A percentile compares a stretch with the other conserved stretches of the same genome.
Conservation (phyloP, 2,329 filamentous ascomycete genomes). For the Fusarium keratoplasticum region DNA sequence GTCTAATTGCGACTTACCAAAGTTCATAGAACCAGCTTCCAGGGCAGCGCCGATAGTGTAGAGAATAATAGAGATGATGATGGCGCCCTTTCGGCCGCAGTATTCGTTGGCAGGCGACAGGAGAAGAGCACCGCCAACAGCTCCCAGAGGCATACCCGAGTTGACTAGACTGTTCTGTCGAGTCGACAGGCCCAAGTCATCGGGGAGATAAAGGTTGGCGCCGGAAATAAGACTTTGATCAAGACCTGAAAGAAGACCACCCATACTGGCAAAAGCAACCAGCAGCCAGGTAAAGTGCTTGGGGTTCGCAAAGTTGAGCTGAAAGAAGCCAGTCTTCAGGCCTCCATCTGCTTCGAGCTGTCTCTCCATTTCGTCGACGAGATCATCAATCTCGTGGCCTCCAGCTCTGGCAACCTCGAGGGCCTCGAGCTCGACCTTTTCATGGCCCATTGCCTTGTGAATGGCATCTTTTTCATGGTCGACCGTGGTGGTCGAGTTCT, state of each 20-base stretch:
- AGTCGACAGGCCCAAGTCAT: constrained; percentile 65
- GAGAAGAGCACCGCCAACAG: constrained; percentile 76
- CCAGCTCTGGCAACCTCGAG: constrained; percentile 51
- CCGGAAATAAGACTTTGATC: constrained; percentile 80
- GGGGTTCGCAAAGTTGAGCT: constrained; percentile 68
- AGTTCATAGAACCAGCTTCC: constrained; percentile 75
- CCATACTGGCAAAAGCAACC: constrained; percentile 80
- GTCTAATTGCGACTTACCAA: constrained; percentile 51
- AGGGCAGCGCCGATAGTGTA: constrained; percentile 78
- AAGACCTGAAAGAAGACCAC: constrained; percentile 76
- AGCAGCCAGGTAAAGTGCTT: constrained; percentile 75
- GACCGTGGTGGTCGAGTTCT: constrained; percentile 38
- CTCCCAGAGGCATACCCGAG: constrained; percentile 77
- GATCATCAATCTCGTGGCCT: constrained; percentile 50
- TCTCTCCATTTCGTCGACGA: constrained; percentile 56
- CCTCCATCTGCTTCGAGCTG: constrained; percentile 51
- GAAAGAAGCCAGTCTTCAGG: constrained; percentile 57
- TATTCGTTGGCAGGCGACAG: constrained; percentile 76
- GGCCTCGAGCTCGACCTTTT: constrained; percentile 50
- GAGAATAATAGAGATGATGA: constrained; percentile 75
- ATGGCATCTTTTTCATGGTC: constrained; percentile 37
- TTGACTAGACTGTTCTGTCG: constrained; percentile 75
- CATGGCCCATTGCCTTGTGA: constrained; percentile 29
- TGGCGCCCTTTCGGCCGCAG: constrained; percentile 74
- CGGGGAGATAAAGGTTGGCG: constrained; percentile 74